Evolutionary conservation across 208 protist genomes (phyloP).

Genomic region (Crithidia thermophila): DNA sequence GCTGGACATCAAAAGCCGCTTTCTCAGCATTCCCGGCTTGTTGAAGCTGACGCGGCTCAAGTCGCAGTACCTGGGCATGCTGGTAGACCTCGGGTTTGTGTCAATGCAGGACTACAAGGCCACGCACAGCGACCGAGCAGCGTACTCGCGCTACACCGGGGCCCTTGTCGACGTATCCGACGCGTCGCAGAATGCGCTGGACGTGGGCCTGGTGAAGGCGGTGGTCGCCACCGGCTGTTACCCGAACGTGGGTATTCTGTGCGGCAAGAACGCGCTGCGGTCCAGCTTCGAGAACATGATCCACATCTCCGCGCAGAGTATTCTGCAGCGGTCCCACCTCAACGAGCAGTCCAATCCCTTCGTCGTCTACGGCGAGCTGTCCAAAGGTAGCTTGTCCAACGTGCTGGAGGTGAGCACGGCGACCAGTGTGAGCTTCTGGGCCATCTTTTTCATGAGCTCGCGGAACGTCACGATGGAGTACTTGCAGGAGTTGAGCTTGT

Average conservation of each 20-base stretch:
- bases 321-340: conserved; percentile 33
- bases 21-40: conserved; percentile 68
- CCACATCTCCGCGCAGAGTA: conserved; percentile 38
- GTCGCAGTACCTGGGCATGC: conserved; percentile 73
- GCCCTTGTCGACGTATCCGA: conserved; percentile 70
- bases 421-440: conserved; percentile 70
- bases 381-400: conserved; percentile 34
- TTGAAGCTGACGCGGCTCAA: conserved; percentile 65
- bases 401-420: conserved; percentile 41
- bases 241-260: conserved; percentile 66
- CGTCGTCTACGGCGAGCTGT: conserved; percentile 73
- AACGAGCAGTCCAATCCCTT: conserved; percentile 51
- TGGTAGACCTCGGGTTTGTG: conserved; percentile 59
- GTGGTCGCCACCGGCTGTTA: conserved; percentile 63
- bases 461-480: conserved; percentile 53
- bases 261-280: conserved; percentile 47
- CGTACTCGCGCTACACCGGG: neutral
- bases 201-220: conserved; percentile 75
- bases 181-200: conserved; percentile 52
- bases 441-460: conserved; percentile 67
- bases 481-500: conserved; percentile 58
- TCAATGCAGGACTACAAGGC: neutral
- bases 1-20: conserved; percentile 46
- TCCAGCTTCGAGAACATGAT: conserved; percentile 59
- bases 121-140: neutral